Conservation (phyloP, 768 basidiomycete genomes). For the Suillus spraguei region DNA sequence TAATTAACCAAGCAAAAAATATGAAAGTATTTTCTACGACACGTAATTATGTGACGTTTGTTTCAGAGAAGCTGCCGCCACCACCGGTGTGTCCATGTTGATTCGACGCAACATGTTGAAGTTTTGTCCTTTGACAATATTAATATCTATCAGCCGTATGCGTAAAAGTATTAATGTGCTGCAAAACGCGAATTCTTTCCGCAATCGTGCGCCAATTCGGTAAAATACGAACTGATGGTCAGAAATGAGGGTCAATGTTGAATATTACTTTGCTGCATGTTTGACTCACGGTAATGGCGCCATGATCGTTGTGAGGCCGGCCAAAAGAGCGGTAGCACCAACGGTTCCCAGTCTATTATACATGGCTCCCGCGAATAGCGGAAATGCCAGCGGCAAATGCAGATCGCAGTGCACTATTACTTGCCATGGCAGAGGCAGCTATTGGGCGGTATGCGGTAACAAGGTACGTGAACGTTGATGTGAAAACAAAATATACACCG, state of each 20-base stretch:
- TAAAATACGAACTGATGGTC: constrained; percentile 46
- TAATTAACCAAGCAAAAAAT: neutral
- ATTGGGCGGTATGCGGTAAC: constrained; percentile 53
- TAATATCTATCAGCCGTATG: neutral
- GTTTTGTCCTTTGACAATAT: neutral
- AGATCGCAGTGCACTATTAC: constrained; percentile 57
- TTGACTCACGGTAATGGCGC: constrained; percentile 59
- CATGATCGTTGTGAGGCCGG: constrained; percentile 62
- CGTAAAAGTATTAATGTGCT: constrained; percentile 19
- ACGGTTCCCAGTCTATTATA: constrained; percentile 61
- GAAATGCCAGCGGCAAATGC: constrained; percentile 53
- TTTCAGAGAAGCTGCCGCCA: neutral
- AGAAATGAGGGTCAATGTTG: neutral
- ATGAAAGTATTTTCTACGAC: too few species aligned
- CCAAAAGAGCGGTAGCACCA: constrained; percentile 72
- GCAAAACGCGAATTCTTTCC: constrained; percentile 49
- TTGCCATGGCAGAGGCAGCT: constrained; percentile 64
- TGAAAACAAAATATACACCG: constrained; percentile 66
- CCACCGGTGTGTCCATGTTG: neutral
- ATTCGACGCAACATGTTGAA: neutral
- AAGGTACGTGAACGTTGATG: constrained; percentile 64
- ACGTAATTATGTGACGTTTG: neutral
- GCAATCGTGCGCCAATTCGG: constrained; percentile 45
- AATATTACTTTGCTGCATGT: neutral
- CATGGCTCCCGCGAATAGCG: constrained; percentile 55